Percentiles rank a stretch among this genome's conserved stretches.
Evolutionary conservation across 2,329 filamentous ascomycete species (phyloP).

Genomic region (Diaporthe batatas): DNA sequence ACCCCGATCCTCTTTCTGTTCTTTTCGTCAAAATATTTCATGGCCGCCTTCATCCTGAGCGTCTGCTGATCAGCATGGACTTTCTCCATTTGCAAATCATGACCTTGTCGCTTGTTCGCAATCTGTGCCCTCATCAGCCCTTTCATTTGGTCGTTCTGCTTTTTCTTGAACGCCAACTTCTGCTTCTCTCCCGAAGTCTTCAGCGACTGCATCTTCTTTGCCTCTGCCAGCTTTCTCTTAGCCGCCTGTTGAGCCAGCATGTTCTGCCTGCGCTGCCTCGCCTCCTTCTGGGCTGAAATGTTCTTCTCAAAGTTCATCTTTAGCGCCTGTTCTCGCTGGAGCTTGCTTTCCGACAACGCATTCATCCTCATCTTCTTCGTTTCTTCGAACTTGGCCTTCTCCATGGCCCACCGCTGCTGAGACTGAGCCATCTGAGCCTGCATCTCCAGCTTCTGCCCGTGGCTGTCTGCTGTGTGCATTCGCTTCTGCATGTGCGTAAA

Average conservation of each 20-base stretch:
- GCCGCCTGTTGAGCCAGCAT: neutral
- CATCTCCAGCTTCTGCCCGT: neutral
- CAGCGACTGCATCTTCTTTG: neutral
- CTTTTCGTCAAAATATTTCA: neutral
- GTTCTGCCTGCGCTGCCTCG: neutral
- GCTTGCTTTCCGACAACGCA: neutral
- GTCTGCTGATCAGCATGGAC: constrained; percentile 1
- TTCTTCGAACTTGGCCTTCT: neutral
- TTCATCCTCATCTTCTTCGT: neutral
- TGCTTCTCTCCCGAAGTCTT: neutral
- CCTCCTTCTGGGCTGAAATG: neutral
- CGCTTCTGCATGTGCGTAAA: neutral
- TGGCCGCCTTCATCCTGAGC: neutral
- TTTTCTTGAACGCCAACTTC: neutral
- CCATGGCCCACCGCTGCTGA: neutral
- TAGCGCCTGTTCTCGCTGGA: neutral
- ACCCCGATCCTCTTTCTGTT: neutral
- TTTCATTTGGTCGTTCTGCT: neutral
- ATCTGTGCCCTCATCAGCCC: neutral
- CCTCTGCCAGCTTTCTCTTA: neutral
- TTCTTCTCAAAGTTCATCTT: neutral
- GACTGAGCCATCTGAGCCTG: neutral
- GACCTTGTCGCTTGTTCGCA: neutral
- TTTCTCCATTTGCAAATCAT: neutral
- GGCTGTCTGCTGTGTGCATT: neutral